Conservation (phyloP, 2,329 filamentous ascomycete species). For the Alternaria postmessia region DNA sequence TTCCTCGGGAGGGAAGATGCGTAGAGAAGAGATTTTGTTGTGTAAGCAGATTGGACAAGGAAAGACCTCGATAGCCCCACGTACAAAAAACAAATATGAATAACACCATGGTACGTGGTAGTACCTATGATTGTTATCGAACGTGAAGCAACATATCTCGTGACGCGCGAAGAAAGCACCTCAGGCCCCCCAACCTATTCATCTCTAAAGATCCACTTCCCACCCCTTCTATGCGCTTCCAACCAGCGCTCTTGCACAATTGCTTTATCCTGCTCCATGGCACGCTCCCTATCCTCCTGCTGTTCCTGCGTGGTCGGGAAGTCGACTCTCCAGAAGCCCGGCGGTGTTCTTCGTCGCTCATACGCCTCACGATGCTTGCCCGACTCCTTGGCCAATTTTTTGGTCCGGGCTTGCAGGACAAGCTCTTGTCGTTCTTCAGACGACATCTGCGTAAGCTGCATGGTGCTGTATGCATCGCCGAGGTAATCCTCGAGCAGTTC, state of each 20-base stretch:
- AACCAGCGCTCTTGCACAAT: slow-evolving; percentile 76
- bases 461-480: slow-evolving; percentile 52
- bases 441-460: slow-evolving; percentile 58
- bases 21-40: background rate
- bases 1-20: background rate
- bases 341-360: slow-evolving; percentile 75
- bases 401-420: slow-evolving; percentile 78
- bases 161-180: background rate
- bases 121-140: background rate
- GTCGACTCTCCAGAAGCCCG: slow-evolving; percentile 89
- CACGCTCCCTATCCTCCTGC: slow-evolving; percentile 69
- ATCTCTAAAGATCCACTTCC: slow-evolving; percentile 83
- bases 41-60: background rate
- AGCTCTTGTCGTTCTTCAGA: slow-evolving; percentile 69
- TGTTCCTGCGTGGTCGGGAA: slow-evolving; percentile 89
- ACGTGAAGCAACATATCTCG: background rate
- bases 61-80: background rate
- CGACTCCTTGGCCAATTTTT: slow-evolving; percentile 74
- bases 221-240: slow-evolving; percentile 80
- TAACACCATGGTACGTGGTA: background rate
- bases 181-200: slow-evolving; percentile 59
- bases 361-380: slow-evolving; percentile 82
- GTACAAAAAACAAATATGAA: too few relatives aligned
- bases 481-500: slow-evolving; percentile 63
- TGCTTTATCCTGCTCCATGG: slow-evolving; percentile 68